Percentiles rank a stretch among this genome's conserved stretches.
phyloP scores from a whole-genome alignment of 2,329 filamentous ascomycete genomes.

The Penicillium sp. region DNA sequence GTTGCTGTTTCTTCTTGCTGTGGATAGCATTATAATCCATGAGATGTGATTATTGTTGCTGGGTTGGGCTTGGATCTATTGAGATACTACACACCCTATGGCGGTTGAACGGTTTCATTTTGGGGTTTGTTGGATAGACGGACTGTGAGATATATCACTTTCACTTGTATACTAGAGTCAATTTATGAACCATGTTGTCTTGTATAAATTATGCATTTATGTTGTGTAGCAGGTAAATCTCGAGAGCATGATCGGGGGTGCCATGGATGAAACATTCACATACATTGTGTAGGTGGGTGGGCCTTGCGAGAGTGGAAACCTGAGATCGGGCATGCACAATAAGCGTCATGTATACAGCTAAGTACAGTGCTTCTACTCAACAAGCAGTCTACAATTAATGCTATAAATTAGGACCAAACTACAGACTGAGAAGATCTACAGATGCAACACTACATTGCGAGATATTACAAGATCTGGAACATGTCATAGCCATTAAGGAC shows the following conservation, averaged over 20 bases:
- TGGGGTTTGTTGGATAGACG: slow-evolving; percentile 7
- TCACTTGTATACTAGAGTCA: slow-evolving; percentile 28
- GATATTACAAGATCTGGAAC: neutral
- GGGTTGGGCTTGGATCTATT: neutral
- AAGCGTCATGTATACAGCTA: too few species aligned
- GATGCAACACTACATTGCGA: neutral
- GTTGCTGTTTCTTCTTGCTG: neutral
- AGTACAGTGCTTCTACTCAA: too few species aligned
- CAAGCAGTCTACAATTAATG: too few species aligned
- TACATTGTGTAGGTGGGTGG: too few species aligned
- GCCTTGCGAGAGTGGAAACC: too few species aligned
- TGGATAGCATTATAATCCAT: neutral
- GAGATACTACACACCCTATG: neutral
- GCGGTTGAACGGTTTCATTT: slow-evolving; percentile 1
- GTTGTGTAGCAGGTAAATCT: neutral
- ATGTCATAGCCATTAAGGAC: slow-evolving; percentile 11
- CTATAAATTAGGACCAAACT: neutral
- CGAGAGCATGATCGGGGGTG: too few species aligned
- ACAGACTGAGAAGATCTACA: neutral
- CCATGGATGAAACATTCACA: neutral
- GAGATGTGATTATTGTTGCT: neutral
- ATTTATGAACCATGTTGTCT: slow-evolving; percentile 17
- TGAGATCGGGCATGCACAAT: too few species aligned
- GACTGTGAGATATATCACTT: neutral
- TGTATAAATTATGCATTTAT: neutral